Evolutionary conservation across 2,329 filamentous ascomycete genomes (phyloP).

Genomic region (Fusarium sp.): DNA sequence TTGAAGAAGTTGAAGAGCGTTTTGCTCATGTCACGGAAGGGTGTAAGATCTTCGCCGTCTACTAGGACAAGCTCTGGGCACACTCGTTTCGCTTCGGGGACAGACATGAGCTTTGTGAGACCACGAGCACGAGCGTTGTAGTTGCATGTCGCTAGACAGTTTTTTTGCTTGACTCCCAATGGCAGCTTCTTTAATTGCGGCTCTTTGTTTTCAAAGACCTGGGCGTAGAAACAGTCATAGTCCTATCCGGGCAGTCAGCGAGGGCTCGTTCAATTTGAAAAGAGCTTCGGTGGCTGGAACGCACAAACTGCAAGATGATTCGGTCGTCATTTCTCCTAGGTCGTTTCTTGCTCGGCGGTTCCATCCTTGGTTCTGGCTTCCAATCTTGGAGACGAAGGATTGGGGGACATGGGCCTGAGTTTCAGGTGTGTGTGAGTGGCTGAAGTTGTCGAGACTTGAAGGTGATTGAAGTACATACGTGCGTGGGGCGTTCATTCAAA

Average conservation of each 20-base stretch:
- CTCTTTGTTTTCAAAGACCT: conserved; percentile 86
- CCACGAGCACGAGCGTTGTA: conserved; percentile 85
- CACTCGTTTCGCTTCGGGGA: conserved; percentile 81
- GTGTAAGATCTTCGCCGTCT: conserved; percentile 86
- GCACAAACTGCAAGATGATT: conserved; percentile 85
- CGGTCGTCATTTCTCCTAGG: conserved; percentile 71
- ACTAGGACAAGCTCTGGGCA: conserved; percentile 90
- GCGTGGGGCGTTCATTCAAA: too few species aligned
- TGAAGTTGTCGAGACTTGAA: neutral
- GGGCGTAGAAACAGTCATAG: conserved; percentile 95
- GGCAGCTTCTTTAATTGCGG: conserved; percentile 79
- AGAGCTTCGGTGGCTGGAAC: conserved; percentile 45
- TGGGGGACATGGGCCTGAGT: conserved; percentile 22
- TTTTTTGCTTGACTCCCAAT: conserved; percentile 91
- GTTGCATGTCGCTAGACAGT: conserved; percentile 93
- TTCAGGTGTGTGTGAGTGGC: conserved; percentile 27
- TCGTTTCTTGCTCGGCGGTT: conserved; percentile 47
- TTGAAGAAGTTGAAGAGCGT: conserved; percentile 79
- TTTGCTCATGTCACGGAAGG: conserved; percentile 90
- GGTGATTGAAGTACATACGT: neutral
- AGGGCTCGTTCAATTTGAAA: conserved; percentile 11
- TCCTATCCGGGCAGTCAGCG: conserved; percentile 61
- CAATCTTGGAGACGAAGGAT: conserved; percentile 5
- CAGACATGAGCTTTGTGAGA: conserved; percentile 85
- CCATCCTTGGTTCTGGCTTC: conserved; percentile 47